A percentile compares a stretch with the other conserved stretches of the same genome.
phyloP scores from a whole-genome alignment of 495 filamentous ascomycete genomes.

The Podospora conica region DNA sequence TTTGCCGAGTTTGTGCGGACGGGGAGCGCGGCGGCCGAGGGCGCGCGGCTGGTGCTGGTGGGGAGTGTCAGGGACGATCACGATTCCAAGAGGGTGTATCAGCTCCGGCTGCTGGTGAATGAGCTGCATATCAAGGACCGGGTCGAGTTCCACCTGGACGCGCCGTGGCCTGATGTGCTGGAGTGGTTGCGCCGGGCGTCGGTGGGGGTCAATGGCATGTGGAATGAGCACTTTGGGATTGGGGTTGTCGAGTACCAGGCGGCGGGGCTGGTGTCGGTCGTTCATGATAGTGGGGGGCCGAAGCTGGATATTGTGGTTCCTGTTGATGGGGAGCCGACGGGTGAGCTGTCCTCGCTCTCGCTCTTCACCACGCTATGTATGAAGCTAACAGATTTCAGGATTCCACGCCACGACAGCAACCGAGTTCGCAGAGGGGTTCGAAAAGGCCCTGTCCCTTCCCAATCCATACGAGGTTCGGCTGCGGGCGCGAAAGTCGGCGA shows the following conservation, averaged over 20 bases:
- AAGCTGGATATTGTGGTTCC: slow-evolving; percentile 86
- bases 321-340: slow-evolving; percentile 67
- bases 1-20: slow-evolving; percentile 64
- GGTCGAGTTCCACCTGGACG: slow-evolving; percentile 83
- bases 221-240: slow-evolving; percentile 99
- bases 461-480: slow-evolving; percentile 60
- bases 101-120: slow-evolving; percentile 80
- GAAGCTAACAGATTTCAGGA: slow-evolving; percentile 41
- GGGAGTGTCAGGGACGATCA: slow-evolving; percentile 79
- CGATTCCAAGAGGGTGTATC: slow-evolving; percentile 84
- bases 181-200: slow-evolving; percentile 65
- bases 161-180: slow-evolving; percentile 78
- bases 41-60: slow-evolving; percentile 69
- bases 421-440: slow-evolving; percentile 74
- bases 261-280: slow-evolving; percentile 83
- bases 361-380: background rate
- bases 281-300: slow-evolving; percentile 86
- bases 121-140: slow-evolving; percentile 77
- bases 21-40: slow-evolving; percentile 36
- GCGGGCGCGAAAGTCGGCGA: slow-evolving; percentile 67
- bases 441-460: slow-evolving; percentile 62
- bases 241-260: slow-evolving; percentile 98
- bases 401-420: slow-evolving; percentile 72
- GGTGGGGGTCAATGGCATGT: slow-evolving; percentile 95
- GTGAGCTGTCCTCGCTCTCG: slow-evolving; percentile 30